Base-by-base conservation (phyloP, 2,329 filamentous ascomycete genomes). In the Botrytis cinerea region DNA sequence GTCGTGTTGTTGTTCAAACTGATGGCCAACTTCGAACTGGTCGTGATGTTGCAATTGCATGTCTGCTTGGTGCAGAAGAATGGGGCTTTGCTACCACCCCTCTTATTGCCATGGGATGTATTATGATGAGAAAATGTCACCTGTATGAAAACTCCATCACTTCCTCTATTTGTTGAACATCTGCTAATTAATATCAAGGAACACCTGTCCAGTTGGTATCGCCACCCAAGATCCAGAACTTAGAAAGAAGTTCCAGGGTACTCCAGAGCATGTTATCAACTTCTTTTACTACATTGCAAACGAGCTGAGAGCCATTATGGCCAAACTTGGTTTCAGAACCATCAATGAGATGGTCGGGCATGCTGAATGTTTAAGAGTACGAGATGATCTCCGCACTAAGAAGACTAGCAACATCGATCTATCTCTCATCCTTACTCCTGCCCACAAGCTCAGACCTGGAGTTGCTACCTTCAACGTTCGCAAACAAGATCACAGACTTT, bases 261-360 rank as follows among this genome's bases (percentile, higher is more conserved):
- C 93, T 1, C 95, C 95, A 18, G 95, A 98, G 84, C 94, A 98
- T 79, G 95, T 97, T 73, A 98, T 98, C 84, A 98, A 98, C 87
- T 98, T 98, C 87, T 79, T 80, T 85, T 98, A 98, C 86, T 98
- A 98, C 80, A 88, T 98, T 70, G 93, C 95, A 78, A 98, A 98
- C 81, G 95, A 98, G 85, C 89, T 98, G 74, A 92, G 95, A 81
- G 94, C 95, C 51, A 97, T 98, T 84, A 98, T 98, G 95, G 95
- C 95, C 69, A 94, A 93, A 84, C 90, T 98, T 79, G 95, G 95
- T 78, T 94, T 97, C 89, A 91, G 95, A 77, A 97, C 93, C 75
- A 92, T 98, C 82, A 98, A 98, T 81, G 95, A 98, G 83, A 98
- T 98, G 95, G 93, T 98, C 80, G 95, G 95, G 32, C 94, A 92